Percentiles rank a stretch among this genome's conserved stretches.
These are phyloP conservation scores for Oryza nivara DNA, from an alignment of 176 grass and related monocot species.

Conservation along the genomic window DNA sequence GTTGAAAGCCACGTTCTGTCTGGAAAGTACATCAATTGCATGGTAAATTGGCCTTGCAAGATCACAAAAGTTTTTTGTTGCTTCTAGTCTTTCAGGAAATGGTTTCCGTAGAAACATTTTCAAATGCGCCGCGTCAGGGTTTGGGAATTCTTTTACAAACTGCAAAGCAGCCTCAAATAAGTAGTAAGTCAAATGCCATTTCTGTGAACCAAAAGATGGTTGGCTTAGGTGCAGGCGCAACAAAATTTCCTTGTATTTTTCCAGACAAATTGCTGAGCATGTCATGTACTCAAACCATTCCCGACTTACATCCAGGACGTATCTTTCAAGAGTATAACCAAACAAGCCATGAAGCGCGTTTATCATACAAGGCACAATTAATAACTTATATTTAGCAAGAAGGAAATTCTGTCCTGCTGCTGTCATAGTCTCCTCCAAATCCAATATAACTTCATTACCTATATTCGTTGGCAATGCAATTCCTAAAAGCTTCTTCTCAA, in stretches of 20 bases:
- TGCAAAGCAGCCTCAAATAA: constrained; percentile 10
- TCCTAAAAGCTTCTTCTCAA: constrained; percentile 31
- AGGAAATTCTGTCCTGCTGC: neutral
- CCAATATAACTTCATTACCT: neutral
- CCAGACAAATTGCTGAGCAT: neutral
- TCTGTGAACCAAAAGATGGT: neutral
- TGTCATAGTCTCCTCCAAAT: neutral
- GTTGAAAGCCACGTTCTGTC: neutral
- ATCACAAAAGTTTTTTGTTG: neutral
- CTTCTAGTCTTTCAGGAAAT: neutral
- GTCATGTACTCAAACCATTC: constrained; percentile 36
- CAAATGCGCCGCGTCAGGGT: neutral
- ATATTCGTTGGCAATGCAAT: neutral
- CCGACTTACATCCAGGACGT: neutral
- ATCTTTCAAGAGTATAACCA: neutral
- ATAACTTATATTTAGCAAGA: neutral
- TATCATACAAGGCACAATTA: constrained; percentile 24
- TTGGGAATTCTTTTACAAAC: neutral
- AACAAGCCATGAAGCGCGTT: constrained; percentile 12
- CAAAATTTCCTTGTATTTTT: constrained; percentile 20
- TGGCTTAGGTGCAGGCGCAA: neutral
- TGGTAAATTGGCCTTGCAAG: constrained; percentile 19
- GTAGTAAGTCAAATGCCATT: neutral
- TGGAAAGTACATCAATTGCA: neutral
- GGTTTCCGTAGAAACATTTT: neutral